Base-by-base conservation (phyloP, 2,329 filamentous ascomycete genomes). In the Zymoseptoria brevis region DNA sequence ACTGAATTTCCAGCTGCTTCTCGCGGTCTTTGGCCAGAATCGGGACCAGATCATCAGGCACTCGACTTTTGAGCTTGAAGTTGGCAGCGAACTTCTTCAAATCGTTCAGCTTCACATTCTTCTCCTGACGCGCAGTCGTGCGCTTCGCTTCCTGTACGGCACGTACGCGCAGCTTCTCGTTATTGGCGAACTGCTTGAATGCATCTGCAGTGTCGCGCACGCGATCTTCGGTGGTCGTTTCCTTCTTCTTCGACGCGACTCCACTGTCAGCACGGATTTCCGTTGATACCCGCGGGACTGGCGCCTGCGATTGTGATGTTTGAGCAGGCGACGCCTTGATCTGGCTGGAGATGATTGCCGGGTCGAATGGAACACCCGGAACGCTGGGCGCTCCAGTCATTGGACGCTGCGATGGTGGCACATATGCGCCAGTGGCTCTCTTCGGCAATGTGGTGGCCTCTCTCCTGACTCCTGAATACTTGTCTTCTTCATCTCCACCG, bases 1-100 rank as follows among this genome's bases (percentile, higher is more conserved):
- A 88, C 69, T 96, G 87, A 63, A 99, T 97, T 71, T 92, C 86
- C 69, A 91, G 86, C 75, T 97, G 94, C 77, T 96, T 99, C 52
- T 80, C 82, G n/a, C 91, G 91, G 71, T 99, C 94, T 73, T 97
- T 99, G 60, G 94, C 93, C 61, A 99, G 87, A 66, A 99, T 99
- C 1, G 90, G 87, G 26, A 99, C 91, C 41, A 99, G 77, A 74
- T 99, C 94, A 55, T 84, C 86, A 1, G 94, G 94, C 9, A 99
- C 91, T 5, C 92, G 91, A 2, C 93, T 96, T 54, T 89, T 87
- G 19, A 99, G 83, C 76, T 97, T 97, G 80, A 99, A 99, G 71
- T 84, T 94, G 66, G 87, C 84, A 0, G 94, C 90, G 74, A 99
- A 99, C 71, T 93, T 96, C 80, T 94, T 95, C 59, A 99, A 77